Percentiles rank a stretch among this genome's conserved stretches.
phyloP scores from a whole-genome alignment of 2,329 filamentous ascomycete genomes.

The Ophiocordyceps unilateralis region DNA sequence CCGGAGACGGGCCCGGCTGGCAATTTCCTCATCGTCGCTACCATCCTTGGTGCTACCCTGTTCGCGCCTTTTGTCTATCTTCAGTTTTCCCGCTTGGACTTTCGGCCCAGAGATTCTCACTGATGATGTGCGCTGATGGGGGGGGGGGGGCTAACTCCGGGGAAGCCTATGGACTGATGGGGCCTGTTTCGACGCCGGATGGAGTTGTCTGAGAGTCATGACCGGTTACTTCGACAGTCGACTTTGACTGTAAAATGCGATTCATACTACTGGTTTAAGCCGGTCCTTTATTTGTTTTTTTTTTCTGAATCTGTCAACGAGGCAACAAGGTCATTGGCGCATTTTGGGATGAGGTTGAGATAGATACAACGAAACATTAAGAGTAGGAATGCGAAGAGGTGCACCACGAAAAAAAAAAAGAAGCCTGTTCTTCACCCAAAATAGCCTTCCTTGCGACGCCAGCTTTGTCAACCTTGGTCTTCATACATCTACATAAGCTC shows the following conservation, averaged over 20 bases:
- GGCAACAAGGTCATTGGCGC: no score
- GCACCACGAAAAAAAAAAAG: background rate
- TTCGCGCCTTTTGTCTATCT: constrained; percentile 25
- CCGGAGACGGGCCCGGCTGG: constrained; percentile 23
- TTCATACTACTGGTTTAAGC: no score
- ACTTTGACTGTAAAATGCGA: no score
- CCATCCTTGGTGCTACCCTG: constrained; percentile 27
- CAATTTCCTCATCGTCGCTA: constrained; percentile 32
- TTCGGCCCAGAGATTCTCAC: constrained; percentile 9
- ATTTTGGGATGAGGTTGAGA: background rate
- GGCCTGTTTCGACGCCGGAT: no score
- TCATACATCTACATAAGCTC: constrained; percentile 8
- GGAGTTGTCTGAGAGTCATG: no score
- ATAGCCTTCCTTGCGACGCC: background rate
- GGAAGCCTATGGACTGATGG: no score
- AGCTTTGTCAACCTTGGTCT: background rate
- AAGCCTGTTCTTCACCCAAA: background rate
- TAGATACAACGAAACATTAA: background rate
- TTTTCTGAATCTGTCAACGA: no score
- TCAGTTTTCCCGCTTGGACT: constrained; percentile 17
- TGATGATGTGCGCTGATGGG: background rate
- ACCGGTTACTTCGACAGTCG: no score
- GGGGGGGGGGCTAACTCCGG: no score
- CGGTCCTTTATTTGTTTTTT: no score
- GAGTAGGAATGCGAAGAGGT: background rate